A percentile compares a stretch with the other conserved stretches of the same genome.
phyloP scores from a whole-genome alignment of 768 basidiomycete genomes.

The Hericium rajendrae region DNA sequence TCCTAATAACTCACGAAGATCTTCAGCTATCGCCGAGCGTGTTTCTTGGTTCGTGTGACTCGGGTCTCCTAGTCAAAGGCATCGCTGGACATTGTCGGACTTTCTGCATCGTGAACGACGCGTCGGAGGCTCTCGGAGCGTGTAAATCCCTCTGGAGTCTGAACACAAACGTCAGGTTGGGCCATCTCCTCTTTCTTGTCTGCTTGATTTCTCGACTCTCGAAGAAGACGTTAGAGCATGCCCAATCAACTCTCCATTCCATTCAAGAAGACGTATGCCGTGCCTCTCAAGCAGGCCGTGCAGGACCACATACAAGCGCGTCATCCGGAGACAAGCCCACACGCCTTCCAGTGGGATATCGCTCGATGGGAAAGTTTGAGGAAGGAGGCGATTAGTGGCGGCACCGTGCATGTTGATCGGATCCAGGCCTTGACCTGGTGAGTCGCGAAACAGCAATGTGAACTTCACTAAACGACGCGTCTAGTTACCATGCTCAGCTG shows the following conservation, averaged over 20 bases:
- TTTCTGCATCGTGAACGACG: neutral
- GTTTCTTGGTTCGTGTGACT: too few relatives aligned
- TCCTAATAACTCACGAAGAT: too few relatives aligned
- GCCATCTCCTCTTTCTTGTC: neutral
- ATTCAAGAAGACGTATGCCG: slow-evolving; percentile 56
- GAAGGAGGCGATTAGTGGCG: slow-evolving; percentile 37
- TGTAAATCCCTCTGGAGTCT: slow-evolving; percentile 7
- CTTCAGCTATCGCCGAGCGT: too few relatives aligned
- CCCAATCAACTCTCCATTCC: slow-evolving; percentile 70
- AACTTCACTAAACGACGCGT: slow-evolving; percentile 7
- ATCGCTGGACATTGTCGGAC: neutral
- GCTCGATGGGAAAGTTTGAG: slow-evolving; percentile 59
- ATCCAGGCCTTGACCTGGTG: slow-evolving; percentile 49
- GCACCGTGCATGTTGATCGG: slow-evolving; percentile 45
- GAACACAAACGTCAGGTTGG: slow-evolving; percentile 1
- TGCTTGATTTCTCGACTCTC: slow-evolving; percentile 3
- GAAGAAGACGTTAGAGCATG: slow-evolving; percentile 31
- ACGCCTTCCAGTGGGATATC: slow-evolving; percentile 76
- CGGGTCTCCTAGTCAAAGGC: neutral
- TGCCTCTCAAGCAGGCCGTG: slow-evolving; percentile 44
- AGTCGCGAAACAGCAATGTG: slow-evolving; percentile 19
- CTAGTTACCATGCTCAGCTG: slow-evolving; percentile 88
- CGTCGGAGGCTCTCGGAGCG: neutral
- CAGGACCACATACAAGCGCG: slow-evolving; percentile 55
- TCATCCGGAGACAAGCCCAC: slow-evolving; percentile 68